Evolutionary conservation across 2,329 filamentous ascomycete genomes (phyloP), one percentile per base, ranked within the genome.

Genomic region (Diaporthe vexans): DNA sequence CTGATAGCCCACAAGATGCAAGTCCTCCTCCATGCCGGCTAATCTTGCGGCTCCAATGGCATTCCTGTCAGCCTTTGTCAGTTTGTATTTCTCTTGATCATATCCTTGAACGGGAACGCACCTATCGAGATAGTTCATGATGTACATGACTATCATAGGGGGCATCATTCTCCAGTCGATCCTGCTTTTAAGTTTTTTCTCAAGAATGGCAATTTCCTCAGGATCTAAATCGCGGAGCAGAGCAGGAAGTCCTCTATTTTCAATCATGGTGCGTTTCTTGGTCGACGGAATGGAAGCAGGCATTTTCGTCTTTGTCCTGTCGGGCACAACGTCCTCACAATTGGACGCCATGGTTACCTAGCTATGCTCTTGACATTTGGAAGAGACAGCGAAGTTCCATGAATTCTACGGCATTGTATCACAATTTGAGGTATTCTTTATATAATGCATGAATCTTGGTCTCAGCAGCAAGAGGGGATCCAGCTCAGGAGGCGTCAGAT

Each of bases 121-220:
- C 57, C 57, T 61, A n/a, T 61, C 67, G 29, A 70, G 51, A 46
- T 70, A 70, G 10, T 70, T 70, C 67, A 70, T 54, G 15, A 83
- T 83, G 57, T 86, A 86, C 79, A 86, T 84, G 7, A 81, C 76
- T 70, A 81, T 83, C 24, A 85, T 74, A 58, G 82, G 83, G 1
- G 85, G 85, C 77, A 85, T 83, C 77, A 84, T 83, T 59, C 82
- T 77, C 58, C 73, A 79, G 69, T 84, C 82, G 11, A 84, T 75
- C 76, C 84, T 84, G 59, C 80, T 77, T 26, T 43, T 61, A 40
- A 61, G 57, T 11, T 61, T 61, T 13, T 61, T 61, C 35, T 61
- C 57, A 26, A 61, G 57, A 0, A 6, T 19, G 13, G 35, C 57
- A 19, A 61, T 61, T 43, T 61, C 57, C 13, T 61, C 35, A 1